A percentile compares a stretch with the other conserved stretches of the same genome.
phyloP scores from a whole-genome alignment of 2,329 filamentous ascomycete species.

The Neonectria neomacrospora region DNA sequence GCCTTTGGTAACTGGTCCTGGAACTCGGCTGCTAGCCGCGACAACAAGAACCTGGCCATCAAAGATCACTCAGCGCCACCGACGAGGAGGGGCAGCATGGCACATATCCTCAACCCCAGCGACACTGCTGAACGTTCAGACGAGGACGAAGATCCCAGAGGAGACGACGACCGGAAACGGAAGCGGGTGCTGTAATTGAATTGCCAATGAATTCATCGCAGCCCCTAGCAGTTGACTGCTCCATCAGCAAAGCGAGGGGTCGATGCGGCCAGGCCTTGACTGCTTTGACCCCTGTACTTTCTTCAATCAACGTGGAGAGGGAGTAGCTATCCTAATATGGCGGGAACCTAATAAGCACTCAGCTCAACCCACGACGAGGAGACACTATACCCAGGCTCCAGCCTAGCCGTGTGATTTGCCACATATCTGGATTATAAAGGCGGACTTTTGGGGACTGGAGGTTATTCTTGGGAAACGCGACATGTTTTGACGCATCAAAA shows the following conservation, averaged over 20 bases:
- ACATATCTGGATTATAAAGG: slow-evolving; percentile 15
- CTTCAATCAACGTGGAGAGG: background rate
- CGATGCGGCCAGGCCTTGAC: background rate
- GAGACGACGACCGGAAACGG: slow-evolving; percentile 70
- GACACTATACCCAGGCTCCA: slow-evolving; percentile 4
- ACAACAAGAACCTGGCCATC: slow-evolving; percentile 61
- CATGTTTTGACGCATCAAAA: slow-evolving; percentile 13
- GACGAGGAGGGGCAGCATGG: slow-evolving; percentile 69
- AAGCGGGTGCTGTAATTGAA: slow-evolving; percentile 65
- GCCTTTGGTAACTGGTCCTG: slow-evolving; percentile 68
- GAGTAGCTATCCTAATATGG: background rate
- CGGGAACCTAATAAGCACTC: slow-evolving; percentile 8
- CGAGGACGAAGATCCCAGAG: slow-evolving; percentile 65
- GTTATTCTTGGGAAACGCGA: slow-evolving; percentile 20
- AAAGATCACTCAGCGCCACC: slow-evolving; percentile 67
- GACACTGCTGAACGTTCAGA: slow-evolving; percentile 66
- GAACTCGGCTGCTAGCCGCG: slow-evolving; percentile 60
- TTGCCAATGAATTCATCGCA: background rate
- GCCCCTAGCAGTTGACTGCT: background rate
- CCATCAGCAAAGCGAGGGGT: background rate
- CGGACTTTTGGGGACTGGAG: slow-evolving; percentile 8
- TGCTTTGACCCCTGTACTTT: background rate
- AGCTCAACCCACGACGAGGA: background rate
- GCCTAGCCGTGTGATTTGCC: slow-evolving; percentile 10
- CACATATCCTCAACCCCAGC: slow-evolving; percentile 70